These are phyloP conservation scores for Phialocephala subalpina DNA, from an alignment of 2,329 filamentous ascomycete species.

Conservation along the genomic window DNA sequence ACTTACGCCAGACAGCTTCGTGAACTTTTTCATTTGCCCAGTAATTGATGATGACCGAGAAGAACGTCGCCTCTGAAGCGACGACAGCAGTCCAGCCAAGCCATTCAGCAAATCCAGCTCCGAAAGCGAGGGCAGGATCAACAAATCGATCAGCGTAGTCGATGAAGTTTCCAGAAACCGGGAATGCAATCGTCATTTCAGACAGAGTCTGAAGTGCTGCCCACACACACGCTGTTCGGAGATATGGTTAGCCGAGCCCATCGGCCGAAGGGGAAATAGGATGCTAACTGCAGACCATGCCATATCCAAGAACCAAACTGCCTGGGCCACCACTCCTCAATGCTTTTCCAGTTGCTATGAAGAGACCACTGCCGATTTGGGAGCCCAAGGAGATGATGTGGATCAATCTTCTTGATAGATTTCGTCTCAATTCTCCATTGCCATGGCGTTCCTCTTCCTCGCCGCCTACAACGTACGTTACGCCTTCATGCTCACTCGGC, in stretches of 20 bases:
- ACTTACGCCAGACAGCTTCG: constrained; percentile 32
- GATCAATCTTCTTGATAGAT: constrained; percentile 16
- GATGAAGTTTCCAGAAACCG: constrained; percentile 46
- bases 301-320: constrained; percentile 50
- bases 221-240: constrained; percentile 49
- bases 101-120: constrained; percentile 46
- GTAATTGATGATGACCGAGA: constrained; percentile 38
- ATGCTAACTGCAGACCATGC: constrained; percentile 47
- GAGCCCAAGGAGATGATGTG: constrained; percentile 45
- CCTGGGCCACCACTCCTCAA: constrained; percentile 50
- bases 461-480: not conserved
- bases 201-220: constrained; percentile 53
- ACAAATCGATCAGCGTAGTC: constrained; percentile 31
- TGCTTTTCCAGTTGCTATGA: constrained; percentile 53
- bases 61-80: constrained; percentile 39
- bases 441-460: constrained; percentile 12
- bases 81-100: constrained; percentile 39
- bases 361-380: constrained; percentile 53
- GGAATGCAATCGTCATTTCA: constrained; percentile 50
- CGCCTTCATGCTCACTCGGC: constrained; percentile 15
- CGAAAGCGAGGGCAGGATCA: constrained; percentile 27
- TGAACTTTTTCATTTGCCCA: constrained; percentile 32
- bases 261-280: not conserved
- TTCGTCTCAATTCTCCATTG: constrained; percentile 14
- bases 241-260: not conserved